Evolutionary conservation across 2,329 filamentous ascomycete species (phyloP), one percentile per base, ranked within the genome.

Genomic region (Talaromyces islandicus): DNA sequence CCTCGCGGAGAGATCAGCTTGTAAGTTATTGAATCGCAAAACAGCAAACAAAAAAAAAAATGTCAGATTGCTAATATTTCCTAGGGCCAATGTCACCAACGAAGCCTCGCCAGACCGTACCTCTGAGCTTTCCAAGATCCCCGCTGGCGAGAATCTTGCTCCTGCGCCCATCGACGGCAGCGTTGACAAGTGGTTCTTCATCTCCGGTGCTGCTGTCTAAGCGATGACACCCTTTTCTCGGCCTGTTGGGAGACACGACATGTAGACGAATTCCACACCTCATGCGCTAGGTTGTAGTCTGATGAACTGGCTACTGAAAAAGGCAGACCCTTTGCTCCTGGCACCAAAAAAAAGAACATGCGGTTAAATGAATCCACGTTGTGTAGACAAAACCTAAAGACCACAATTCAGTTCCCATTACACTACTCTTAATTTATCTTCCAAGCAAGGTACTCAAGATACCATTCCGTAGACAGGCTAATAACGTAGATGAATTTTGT

Each of bases 171-270:
- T 99, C 70, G 94, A 99, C 75, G 85, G 87, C 75, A 95, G 88
- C 79, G 96, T 97, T 75, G 94, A 99, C 87, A 99, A 99, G 88
- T 99, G 94, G 94, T 99, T 99, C 89, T 99, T 97, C 87, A 99
- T 99, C 80, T 96, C 92, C 77, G 94, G 94, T 79, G 94, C 94
- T 74, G 91, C 92, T 70, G 83, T 88, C 70, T 93, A 90, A 81
- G 70, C 32, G 10, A 27, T 64, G 29, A 50, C 24, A 52, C 56
- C 50, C 41, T 52, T n/a, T 29, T 52, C 48, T 25, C 48, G 48
- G 48, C 9, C 48, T 52, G 24, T 27, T 30, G 27, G 53, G n/a
- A 35, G 7, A 55, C 32, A 35, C 29, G 53, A 32, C 27, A n/a
- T 35, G 29, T 38, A 14, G 19, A 50, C 10, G 27, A 29, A 52